phyloP scores from a whole-genome alignment of 106 monocot genomes.

The Posidonia australis region DNA sequence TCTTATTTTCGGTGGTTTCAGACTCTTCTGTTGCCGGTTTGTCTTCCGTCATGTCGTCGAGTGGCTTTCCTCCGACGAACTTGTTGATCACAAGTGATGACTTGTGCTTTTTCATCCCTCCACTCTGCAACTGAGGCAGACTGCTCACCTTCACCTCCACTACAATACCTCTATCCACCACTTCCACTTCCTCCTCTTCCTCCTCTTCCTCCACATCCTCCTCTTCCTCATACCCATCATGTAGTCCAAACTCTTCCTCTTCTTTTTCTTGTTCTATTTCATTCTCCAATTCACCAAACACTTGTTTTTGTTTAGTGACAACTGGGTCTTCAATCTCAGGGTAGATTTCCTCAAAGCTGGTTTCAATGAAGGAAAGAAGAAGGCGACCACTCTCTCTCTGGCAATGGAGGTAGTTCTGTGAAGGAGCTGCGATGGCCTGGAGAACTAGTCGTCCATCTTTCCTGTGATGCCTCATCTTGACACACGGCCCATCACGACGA shows the following conservation, averaged over 20 bases:
- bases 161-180: conserved; percentile 13
- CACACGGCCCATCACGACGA: conserved; percentile 14
- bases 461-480: conserved; percentile 13
- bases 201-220: background rate
- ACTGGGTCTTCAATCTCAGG: conserved; percentile 4
- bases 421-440: conserved; percentile 6
- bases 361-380: conserved; percentile 4
- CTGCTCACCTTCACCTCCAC: conserved; percentile 20
- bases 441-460: conserved; percentile 10
- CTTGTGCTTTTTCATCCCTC: conserved; percentile 7
- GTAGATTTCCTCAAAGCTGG: conserved; percentile 12
- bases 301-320: background rate
- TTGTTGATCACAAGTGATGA: conserved; percentile 15
- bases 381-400: conserved; percentile 11
- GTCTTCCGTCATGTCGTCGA: background rate
- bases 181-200: conserved; percentile 9
- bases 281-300: background rate
- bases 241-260: background rate
- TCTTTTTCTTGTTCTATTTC: background rate
- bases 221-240: background rate
- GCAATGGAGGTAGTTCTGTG: conserved; percentile 16
- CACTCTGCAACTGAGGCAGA: conserved; percentile 4
- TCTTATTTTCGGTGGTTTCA: background rate
- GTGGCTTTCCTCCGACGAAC: conserved; percentile 9
- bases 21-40: background rate